Percentiles rank a stretch among this genome's conserved stretches.
These are phyloP conservation scores for Trichophyton verrucosum DNA, from an alignment of 2,329 filamentous ascomycete genomes.

Conservation along the genomic window DNA sequence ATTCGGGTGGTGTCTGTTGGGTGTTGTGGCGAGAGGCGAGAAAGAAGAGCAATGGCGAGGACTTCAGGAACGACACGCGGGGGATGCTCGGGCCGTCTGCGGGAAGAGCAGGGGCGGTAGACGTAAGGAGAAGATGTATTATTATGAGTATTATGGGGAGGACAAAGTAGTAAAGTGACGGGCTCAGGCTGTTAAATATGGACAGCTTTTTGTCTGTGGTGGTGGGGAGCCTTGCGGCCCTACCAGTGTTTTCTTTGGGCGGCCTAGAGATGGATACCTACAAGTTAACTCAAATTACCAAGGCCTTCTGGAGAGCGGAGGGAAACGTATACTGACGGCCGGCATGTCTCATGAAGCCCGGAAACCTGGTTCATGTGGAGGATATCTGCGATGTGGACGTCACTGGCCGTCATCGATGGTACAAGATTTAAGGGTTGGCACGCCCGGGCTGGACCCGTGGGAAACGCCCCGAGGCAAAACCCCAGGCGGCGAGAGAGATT, in stretches of 20 bases:
- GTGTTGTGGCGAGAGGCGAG: neutral
- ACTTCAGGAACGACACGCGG: neutral
- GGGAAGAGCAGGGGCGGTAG: neutral
- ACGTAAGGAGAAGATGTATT: neutral
- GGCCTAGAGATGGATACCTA: neutral
- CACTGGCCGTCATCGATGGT: neutral
- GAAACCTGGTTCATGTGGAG: conserved; percentile 1
- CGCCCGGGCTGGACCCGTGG: neutral
- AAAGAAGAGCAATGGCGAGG: neutral
- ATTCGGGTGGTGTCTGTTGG: neutral
- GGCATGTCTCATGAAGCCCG: neutral
- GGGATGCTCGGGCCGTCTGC: neutral
- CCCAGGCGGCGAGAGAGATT: neutral
- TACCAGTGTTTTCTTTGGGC: neutral
- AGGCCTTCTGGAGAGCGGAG: neutral
- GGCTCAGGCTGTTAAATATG: neutral
- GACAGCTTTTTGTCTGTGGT: neutral
- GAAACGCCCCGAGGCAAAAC: neutral
- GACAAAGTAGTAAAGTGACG: neutral
- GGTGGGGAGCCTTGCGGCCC: neutral
- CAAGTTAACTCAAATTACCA: neutral
- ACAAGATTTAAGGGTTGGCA: neutral
- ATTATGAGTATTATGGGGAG: neutral
- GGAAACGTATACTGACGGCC: neutral
- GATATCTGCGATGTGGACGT: neutral